phyloP scores from a whole-genome alignment of 2,329 filamentous ascomycete genomes.

The Cladophialophora psammophila region DNA sequence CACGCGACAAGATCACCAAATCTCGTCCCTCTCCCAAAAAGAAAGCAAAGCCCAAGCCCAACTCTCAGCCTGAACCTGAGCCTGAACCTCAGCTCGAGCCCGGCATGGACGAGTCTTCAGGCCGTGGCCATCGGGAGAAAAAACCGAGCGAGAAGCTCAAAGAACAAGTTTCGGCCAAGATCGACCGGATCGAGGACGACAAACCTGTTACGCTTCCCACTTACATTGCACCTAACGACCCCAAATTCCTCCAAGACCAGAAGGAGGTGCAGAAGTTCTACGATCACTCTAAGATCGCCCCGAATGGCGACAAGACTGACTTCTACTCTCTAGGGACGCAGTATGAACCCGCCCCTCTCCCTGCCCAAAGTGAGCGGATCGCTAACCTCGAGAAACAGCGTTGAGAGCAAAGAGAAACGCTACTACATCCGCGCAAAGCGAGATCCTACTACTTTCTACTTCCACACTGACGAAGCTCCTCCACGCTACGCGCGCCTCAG shows the following conservation, averaged over 20 bases:
- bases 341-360: slow-evolving; percentile 24
- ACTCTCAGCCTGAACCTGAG: not conserved
- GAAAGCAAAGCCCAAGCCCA: slow-evolving; percentile 4
- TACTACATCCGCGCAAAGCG: slow-evolving; percentile 41
- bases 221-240: slow-evolving; percentile 39
- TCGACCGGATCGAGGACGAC: slow-evolving; percentile 38
- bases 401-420: slow-evolving; percentile 41
- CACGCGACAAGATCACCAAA: not conserved
- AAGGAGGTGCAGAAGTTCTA: slow-evolving; percentile 40
- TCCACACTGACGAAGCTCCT: slow-evolving; percentile 71
- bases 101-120: slow-evolving; percentile 38
- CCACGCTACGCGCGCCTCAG: slow-evolving; percentile 86
- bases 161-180: slow-evolving; percentile 37
- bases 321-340: slow-evolving; percentile 41
- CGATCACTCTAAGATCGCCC: slow-evolving; percentile 37
- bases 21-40: not conserved
- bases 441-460: slow-evolving; percentile 39
- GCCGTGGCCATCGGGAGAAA: slow-evolving; percentile 40
- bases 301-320: slow-evolving; percentile 39
- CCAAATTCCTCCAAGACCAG: slow-evolving; percentile 40
- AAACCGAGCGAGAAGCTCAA: slow-evolving; percentile 41
- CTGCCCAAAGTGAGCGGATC: not conserved
- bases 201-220: slow-evolving; percentile 36
- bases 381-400: slow-evolving; percentile 28
- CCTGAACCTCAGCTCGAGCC: not conserved